A percentile compares a stretch with the other conserved stretches of the same genome.
Evolutionary conservation across 2,329 filamentous ascomycete genomes (phyloP).

Genomic region (Trematosphaeria pertusa): DNA sequence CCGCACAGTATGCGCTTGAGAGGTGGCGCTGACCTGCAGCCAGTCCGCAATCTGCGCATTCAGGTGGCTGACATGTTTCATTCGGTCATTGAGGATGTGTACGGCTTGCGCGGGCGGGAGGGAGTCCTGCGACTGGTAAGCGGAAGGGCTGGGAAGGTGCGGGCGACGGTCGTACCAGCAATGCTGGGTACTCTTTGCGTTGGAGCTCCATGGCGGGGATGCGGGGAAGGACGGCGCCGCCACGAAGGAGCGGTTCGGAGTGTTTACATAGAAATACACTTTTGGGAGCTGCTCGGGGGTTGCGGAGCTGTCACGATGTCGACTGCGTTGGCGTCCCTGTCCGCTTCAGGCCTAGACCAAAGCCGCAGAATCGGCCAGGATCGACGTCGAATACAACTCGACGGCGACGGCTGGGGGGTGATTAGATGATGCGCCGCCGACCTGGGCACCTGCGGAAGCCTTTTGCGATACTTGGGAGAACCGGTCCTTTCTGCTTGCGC

Average conservation of each 20-base stretch:
- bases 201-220: conserved; percentile 65
- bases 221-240: conserved; percentile 35
- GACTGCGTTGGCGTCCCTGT: conserved; percentile 38
- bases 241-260: conserved; percentile 24
- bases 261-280: conserved; percentile 40
- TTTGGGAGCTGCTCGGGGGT: conserved; percentile 29
- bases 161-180: conserved; percentile 74
- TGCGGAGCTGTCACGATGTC: conserved; percentile 36
- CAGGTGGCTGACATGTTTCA: conserved; percentile 83
- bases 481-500: background rate
- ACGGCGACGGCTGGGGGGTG: background rate
- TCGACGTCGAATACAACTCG: conserved; percentile 23
- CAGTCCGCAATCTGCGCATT: conserved; percentile 95
- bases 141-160: conserved; percentile 27
- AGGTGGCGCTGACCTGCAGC: conserved; percentile 75
- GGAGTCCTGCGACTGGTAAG: conserved; percentile 66
- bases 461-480: conserved; percentile 1
- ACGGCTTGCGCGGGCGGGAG: conserved; percentile 85
- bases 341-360: conserved; percentile 28
- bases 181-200: conserved; percentile 88
- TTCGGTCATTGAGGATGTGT: conserved; percentile 80
- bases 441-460: conserved; percentile 13
- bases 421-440: background rate
- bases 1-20: conserved; percentile 8
- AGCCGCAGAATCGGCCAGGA: conserved; percentile 24